Base-by-base conservation (phyloP, 202 grass and related monocot species). In the Bolboschoenoplectus hybrid region DNA sequence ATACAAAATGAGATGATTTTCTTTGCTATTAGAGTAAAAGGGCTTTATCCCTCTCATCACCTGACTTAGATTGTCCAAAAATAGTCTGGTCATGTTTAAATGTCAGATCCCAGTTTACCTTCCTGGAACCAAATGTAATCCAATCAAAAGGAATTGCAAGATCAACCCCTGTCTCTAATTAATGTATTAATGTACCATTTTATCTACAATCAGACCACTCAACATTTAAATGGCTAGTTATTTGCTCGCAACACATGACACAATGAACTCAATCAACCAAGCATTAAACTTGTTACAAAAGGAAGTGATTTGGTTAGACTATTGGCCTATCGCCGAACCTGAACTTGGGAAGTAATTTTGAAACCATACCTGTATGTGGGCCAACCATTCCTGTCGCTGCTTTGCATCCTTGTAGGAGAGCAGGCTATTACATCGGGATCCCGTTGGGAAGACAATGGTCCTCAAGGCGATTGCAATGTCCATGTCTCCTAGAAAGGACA, bases 401-500 rank as follows among this genome's bases (percentile, higher is more conserved):
- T 77, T 82, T 10, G 4, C 83, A 45, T 88, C 46, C 0, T 10
- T 86, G 14, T 94, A 91, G 0, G 88, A 91, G 82, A 88, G 90
- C 89, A 94, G 88, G 45, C 89, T 98, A 67, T 94, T 89, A 20
- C 82, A 90, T 19, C 87, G 71, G 61, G 89, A 91, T 8, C 85
- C 88, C 0, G 87, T 94, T 7, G 87, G 89, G 86, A 98, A 98
- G 20, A 96, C 89, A 0, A 98, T 95, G 1, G 96, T 98, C 12
- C 96, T 90, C 43, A 98, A 84, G n/a, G 95, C 70, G 12, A 97
- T 89, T 36, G 96, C 90, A 5, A 98, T 94, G 63, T 86, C 85
- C 91, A 93, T 91, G 41, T 95, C 87, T 2, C 96, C 93, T 3
- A 89, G 67, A 87, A 98, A 94, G 51, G 96, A 98, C 72, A 98